Base-by-base conservation (phyloP, 1,284 basidiomycete species). In the Lentinula novae-zelandiae region DNA sequence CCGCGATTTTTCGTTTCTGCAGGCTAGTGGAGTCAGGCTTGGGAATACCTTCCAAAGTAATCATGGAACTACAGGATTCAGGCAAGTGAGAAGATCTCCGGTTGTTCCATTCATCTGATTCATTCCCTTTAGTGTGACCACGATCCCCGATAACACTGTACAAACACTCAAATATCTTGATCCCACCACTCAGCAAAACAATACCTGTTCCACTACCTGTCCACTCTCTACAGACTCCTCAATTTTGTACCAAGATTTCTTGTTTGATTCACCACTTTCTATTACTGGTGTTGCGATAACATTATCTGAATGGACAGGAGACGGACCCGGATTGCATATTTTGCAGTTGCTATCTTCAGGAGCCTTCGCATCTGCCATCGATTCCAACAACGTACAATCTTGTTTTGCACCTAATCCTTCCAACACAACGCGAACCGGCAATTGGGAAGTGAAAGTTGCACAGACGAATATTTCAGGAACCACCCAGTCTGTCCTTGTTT, bases 261-360 rank as follows among this genome's bases (percentile, higher is more conserved):
- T 95, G 53, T 95, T 96, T 68, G 73, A 80, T 60, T 76, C 74
- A 31, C 74, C 84, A n/a, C 72, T 83, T 42, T 74, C 79, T 27
- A 82, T 95, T 65, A 94, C 91, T 4, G 95, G 95, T 59, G 83
- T 94, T 65, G 88, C 95, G 72, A 80, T 99, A 69, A 89, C 86
- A 60, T 78, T 98, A 22, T 86, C 88, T 7, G 76, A 80, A 51
- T 96, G 90, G 83, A 83, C 81, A 55, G 96, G 96, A 31, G 75
- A 79, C 9, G 85, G 87, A 5, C 84, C 93, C 2, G 97, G 95
- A 60, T 76, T 99, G 54, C 92, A 96, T 72, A 79, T 97, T 57
- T 72, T 98, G 44, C 93, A 98, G 72, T 79, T 98, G 7, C 85
- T 99, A 10, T 96, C 94, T 0, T 89, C 92, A 8, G 96, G 96